phyloP scores from a whole-genome alignment of 768 basidiomycete genomes.

The Rhodotorula diobovata region DNA sequence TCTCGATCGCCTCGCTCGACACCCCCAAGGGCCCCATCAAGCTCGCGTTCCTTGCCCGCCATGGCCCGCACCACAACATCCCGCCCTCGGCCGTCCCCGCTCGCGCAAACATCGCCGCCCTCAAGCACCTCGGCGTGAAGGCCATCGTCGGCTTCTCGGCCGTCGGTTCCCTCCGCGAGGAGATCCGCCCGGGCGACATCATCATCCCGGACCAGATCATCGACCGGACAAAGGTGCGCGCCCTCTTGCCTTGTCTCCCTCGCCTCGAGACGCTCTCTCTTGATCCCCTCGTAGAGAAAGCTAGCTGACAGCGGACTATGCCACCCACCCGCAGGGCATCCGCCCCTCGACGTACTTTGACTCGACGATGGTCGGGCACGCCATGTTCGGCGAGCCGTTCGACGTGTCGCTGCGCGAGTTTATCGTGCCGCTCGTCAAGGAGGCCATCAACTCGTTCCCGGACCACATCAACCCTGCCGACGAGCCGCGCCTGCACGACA shows the following conservation, averaged over 20 bases:
- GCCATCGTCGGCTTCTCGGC: slow-evolving; percentile 91
- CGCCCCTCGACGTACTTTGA: slow-evolving; percentile 80
- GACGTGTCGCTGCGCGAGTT: slow-evolving; percentile 57
- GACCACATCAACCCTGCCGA: slow-evolving; percentile 51
- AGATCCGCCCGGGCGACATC: slow-evolving; percentile 85
- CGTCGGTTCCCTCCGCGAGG: slow-evolving; percentile 89
- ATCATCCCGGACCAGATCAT: slow-evolving; percentile 86
- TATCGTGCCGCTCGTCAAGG: slow-evolving; percentile 62
- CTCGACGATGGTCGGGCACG: slow-evolving; percentile 78
- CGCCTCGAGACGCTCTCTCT: not conserved
- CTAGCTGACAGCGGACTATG: not conserved
- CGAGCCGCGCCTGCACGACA: slow-evolving; percentile 58
- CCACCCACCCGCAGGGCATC: slow-evolving; percentile 54
- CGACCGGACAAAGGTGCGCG: slow-evolving; percentile 76
- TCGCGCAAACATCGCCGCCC: slow-evolving; percentile 89
- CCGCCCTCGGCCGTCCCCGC: slow-evolving; percentile 73
- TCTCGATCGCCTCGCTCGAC: slow-evolving; percentile 83
- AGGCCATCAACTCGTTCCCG: slow-evolving; percentile 55
- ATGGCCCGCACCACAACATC: slow-evolving; percentile 75
- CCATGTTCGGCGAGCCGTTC: slow-evolving; percentile 71
- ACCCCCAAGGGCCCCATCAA: slow-evolving; percentile 57
- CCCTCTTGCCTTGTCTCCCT: not conserved
- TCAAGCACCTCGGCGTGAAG: slow-evolving; percentile 84
- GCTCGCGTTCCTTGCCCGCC: slow-evolving; percentile 87
- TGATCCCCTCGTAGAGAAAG: not conserved